Conservation (phyloP, 75 land plant genomes). For the Sequoiadendron giganteum region DNA sequence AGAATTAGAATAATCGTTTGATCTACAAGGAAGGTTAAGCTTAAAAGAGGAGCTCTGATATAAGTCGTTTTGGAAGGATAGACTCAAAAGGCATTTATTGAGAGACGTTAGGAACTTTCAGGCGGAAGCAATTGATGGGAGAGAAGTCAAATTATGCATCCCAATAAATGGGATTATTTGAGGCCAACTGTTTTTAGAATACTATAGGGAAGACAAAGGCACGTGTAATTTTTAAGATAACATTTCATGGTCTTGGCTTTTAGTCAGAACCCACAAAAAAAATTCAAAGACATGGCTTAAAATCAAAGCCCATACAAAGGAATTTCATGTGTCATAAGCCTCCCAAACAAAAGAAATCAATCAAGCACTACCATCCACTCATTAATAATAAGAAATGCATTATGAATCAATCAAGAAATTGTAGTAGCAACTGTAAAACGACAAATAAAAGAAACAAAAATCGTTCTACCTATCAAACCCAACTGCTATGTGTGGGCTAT, state of each 20-base stretch:
- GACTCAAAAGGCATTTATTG: no score
- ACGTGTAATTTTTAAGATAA: neutral
- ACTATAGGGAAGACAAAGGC: neutral
- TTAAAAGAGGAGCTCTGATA: no score
- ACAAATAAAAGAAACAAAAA: neutral
- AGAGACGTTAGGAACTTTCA: no score
- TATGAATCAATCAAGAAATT: neutral
- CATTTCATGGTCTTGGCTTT: neutral
- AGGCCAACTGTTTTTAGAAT: neutral
- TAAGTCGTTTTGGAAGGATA: no score
- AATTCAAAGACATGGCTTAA: neutral
- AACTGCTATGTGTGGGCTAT: no score
- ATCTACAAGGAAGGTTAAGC: no score
- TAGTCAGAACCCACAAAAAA: neutral
- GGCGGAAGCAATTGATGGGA: no score
- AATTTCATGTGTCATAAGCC: neutral
- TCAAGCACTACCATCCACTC: neutral
- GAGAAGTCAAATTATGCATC: no score
- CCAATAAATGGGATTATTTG: neutral
- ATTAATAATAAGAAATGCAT: neutral
- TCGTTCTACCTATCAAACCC: no score
- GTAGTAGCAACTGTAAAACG: neutral
- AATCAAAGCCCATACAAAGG: neutral
- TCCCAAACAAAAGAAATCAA: neutral
- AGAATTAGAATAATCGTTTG: no score